A percentile compares a stretch with the other conserved stretches of the same genome.
phyloP scores from a whole-genome alignment of 2,329 filamentous ascomycete genomes.

The Fusarium buharicum region DNA sequence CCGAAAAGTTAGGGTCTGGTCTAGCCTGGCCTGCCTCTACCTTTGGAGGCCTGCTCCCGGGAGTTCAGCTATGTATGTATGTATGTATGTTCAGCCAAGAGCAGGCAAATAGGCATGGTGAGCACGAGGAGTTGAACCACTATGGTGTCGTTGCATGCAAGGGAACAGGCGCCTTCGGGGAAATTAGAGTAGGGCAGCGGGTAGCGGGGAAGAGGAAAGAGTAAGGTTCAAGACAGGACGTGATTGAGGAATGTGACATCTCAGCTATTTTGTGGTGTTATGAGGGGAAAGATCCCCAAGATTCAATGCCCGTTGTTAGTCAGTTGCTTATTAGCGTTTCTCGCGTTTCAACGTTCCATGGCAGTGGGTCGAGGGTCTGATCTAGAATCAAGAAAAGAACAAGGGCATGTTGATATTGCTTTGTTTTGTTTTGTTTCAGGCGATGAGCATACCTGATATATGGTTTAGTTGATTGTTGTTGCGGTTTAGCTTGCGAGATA shows the following conservation, averaged over 20 bases:
- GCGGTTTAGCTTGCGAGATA: no score
- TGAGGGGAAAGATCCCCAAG: not conserved
- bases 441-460: not conserved
- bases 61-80: not conserved
- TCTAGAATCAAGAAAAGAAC: not conserved
- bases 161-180: constrained; percentile 1
- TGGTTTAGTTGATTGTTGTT: not conserved
- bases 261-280: constrained; percentile 3
- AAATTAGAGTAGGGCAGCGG: not conserved
- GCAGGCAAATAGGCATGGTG: constrained; percentile 4
- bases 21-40: constrained; percentile 1
- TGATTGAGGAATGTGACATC: constrained; percentile 18
- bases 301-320: constrained; percentile 1
- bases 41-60: not conserved
- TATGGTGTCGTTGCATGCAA: constrained; percentile 6
- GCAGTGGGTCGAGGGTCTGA: constrained; percentile 11
- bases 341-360: constrained; percentile 27
- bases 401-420: not conserved
- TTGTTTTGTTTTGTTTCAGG: not conserved
- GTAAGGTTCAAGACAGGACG: constrained; percentile 11
- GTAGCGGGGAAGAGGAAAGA: not conserved
- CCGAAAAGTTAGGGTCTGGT: constrained; percentile 6
- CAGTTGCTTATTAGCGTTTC: not conserved
- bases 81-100: not conserved
- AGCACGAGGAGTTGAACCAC: constrained; percentile 19